phyloP scores from a whole-genome alignment of 768 basidiomycete species.

The Amanita muscaria region DNA sequence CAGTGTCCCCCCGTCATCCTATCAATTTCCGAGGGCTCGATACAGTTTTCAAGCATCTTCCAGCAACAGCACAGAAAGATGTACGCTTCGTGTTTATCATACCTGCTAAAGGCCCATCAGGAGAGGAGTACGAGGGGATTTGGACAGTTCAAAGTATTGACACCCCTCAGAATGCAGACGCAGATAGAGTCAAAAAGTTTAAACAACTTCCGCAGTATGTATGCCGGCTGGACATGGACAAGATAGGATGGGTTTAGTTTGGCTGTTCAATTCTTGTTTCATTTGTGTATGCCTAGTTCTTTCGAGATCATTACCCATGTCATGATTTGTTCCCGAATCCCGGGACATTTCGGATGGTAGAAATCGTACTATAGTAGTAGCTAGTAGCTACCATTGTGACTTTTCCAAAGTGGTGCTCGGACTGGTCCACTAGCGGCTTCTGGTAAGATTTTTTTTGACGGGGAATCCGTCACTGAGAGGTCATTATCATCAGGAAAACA shows the following conservation, averaged over 20 bases:
- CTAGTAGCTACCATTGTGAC: constrained; percentile 1
- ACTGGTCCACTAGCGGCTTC: too few relatives aligned
- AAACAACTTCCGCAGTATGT: too few relatives aligned
- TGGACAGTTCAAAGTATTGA: too few relatives aligned
- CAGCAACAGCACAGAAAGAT: constrained; percentile 5
- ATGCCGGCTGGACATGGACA: too few relatives aligned
- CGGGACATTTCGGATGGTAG: too few relatives aligned
- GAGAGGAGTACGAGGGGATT: constrained; percentile 3
- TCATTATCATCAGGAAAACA: too few relatives aligned
- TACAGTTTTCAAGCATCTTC: constrained; percentile 3
- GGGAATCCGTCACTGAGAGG: too few relatives aligned
- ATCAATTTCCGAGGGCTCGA: constrained; percentile 7
- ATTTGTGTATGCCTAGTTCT: too few relatives aligned
- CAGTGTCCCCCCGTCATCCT: constrained; percentile 5
- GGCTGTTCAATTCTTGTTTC: constrained; percentile 4
- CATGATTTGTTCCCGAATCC: background rate
- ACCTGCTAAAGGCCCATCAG: constrained; percentile 3
- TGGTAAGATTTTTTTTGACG: too few relatives aligned
- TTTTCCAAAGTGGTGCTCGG: too few relatives aligned
- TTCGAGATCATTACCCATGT: background rate
- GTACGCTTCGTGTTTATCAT: constrained; percentile 7
- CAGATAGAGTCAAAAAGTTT: too few relatives aligned
- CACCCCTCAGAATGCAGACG: too few relatives aligned
- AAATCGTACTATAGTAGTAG: constrained; percentile 1
- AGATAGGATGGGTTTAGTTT: constrained; percentile 6